These are phyloP conservation scores for Pholiota adiposa DNA, from an alignment of 1,284 basidiomycete species.

Conservation along the genomic window DNA sequence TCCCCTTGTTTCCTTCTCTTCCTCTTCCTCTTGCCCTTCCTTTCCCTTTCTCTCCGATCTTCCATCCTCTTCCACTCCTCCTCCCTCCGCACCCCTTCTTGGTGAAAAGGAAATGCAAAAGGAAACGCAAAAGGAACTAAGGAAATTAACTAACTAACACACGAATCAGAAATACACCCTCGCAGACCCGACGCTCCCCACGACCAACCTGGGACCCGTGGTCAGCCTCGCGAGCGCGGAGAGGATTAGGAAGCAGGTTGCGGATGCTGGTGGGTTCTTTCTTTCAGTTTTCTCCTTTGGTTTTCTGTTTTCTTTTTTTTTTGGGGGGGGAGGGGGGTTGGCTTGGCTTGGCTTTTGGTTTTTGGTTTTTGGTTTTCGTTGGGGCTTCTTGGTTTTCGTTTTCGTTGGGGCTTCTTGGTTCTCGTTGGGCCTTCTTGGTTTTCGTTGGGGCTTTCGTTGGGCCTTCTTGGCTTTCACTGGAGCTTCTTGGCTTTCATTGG, in stretches of 20 bases:
- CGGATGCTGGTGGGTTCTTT: constrained; percentile 69
- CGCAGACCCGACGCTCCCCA: constrained; percentile 79
- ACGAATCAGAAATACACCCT: constrained; percentile 73
- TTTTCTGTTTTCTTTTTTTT: neutral
- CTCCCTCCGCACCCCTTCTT: neutral
- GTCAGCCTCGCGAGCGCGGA: constrained; percentile 85
- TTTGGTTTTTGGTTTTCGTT: no score
- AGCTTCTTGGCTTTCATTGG: neutral
- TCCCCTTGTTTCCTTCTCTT: neutral
- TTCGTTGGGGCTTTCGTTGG: no score
- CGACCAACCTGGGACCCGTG: constrained; percentile 88
- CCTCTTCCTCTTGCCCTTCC: neutral
- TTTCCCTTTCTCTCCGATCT: neutral
- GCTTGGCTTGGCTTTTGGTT: no score
- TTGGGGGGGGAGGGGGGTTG: no score
- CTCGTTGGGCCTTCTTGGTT: no score
- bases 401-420: no score
- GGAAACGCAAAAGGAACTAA: no score
- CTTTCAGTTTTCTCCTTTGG: no score
- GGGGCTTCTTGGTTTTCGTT: no score
- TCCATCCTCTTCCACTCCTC: neutral
- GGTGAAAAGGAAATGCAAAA: no score
- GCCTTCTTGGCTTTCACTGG: no score
- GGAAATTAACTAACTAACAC: neutral
- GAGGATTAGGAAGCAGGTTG: constrained; percentile 84